Evolutionary conservation across 352 stramenopile species (phyloP).

Genomic region (Phytophthora ohioensis): DNA sequence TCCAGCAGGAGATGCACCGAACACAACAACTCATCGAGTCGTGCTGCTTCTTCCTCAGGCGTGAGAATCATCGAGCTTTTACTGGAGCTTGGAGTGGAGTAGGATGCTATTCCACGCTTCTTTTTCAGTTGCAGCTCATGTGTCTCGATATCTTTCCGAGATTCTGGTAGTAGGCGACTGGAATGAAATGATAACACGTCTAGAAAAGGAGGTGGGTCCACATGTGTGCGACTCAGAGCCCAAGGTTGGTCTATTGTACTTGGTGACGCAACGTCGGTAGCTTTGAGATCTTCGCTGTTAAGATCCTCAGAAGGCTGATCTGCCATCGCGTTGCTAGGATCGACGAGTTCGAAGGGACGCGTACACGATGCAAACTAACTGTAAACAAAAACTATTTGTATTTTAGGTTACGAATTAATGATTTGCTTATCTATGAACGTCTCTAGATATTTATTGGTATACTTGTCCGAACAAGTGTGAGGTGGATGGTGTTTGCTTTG

Average conservation of each 20-base stretch:
- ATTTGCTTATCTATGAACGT: no score
- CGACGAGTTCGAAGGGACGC: no score
- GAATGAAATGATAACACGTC: slow-evolving; percentile 77
- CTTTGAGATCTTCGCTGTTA: background rate
- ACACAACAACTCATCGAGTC: slow-evolving; percentile 48
- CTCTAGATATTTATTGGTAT: no score
- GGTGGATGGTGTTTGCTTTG: no score
- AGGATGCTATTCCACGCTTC: slow-evolving; percentile 1
- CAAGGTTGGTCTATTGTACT: slow-evolving; percentile 11
- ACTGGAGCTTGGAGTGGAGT: background rate
- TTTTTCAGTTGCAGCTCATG: slow-evolving; percentile 26
- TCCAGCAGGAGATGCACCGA: slow-evolving; percentile 65
- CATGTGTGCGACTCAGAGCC: slow-evolving; percentile 1
- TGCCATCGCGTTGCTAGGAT: no score
- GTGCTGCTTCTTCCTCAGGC: slow-evolving; percentile 16
- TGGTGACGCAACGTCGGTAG: background rate
- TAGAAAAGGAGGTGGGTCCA: slow-evolving; percentile 56
- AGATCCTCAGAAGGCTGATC: background rate
- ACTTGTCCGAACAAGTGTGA: no score
- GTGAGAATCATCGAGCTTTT: background rate
- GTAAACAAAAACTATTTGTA: no score
- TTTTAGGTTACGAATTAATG: no score
- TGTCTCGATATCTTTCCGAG: slow-evolving; percentile 42
- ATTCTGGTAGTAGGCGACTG: slow-evolving; percentile 52
- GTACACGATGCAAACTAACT: no score